Conservation (phyloP, 2,329 filamentous ascomycete genomes). For the Ceratocystis colombiana region DNA sequence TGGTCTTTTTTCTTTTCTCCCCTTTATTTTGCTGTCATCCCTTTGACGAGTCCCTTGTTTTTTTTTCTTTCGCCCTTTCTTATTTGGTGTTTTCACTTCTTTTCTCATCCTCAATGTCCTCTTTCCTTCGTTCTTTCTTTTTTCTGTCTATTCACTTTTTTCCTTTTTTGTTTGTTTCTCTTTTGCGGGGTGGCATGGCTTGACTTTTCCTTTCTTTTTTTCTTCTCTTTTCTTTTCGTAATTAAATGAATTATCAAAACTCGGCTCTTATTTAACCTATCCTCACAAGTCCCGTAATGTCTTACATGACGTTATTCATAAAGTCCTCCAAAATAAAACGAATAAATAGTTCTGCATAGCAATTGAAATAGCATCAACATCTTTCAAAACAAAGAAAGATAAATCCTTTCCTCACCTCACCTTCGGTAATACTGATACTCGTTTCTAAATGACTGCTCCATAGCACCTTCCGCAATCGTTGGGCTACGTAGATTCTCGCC, state of each 20-base stretch:
- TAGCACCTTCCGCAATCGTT: slow-evolving; percentile 7
- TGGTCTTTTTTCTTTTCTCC: neutral
- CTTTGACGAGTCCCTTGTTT: slow-evolving; percentile 2
- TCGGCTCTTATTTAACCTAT: neutral
- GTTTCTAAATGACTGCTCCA: slow-evolving; percentile 11
- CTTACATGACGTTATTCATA: slow-evolving; percentile 3
- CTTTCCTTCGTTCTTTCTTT: neutral
- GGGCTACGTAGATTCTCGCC: slow-evolving; percentile 10
- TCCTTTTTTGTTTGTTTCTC: neutral
- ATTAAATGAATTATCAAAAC: neutral
- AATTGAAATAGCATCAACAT: neutral
- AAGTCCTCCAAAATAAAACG: neutral
- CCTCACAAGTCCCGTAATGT: neutral
- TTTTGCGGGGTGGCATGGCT: neutral
- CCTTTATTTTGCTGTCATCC: slow-evolving; percentile 1
- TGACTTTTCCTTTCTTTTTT: slow-evolving; percentile 1
- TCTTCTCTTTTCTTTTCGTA: neutral
- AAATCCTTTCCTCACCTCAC: neutral
- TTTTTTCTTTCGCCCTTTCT: neutral
- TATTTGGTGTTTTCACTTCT: neutral
- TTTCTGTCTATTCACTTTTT: neutral
- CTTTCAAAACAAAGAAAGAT: neutral
- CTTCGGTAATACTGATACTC: neutral
- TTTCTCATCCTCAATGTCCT: neutral
- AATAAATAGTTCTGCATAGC: neutral